Conservation (phyloP, 495 filamentous ascomycete species). For the Chaetomium tenue region DNA sequence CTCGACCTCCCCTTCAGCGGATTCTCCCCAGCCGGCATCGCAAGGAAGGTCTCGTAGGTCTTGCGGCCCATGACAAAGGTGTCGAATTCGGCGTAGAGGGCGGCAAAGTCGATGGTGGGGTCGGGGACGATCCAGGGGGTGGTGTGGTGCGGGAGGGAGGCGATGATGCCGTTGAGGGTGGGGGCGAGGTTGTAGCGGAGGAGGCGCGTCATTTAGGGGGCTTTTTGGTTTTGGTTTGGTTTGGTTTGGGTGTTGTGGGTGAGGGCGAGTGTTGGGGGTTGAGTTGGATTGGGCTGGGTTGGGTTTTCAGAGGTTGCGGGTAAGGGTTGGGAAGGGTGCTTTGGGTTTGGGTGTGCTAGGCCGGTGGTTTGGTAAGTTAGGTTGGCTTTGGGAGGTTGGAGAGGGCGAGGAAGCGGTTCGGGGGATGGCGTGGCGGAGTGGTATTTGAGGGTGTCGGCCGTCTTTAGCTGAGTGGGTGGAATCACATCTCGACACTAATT, state of each 20-base stretch:
- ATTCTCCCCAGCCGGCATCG: slow-evolving; percentile 7
- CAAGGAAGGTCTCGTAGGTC: slow-evolving; percentile 22
- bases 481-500: not conserved
- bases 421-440: not conserved
- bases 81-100: slow-evolving; percentile 19
- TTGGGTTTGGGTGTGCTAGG: too few species aligned
- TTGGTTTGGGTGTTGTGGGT: not conserved
- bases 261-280: not conserved
- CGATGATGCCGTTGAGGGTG: slow-evolving; percentile 27
- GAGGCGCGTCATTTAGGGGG: slow-evolving; percentile 2
- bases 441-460: too few species aligned
- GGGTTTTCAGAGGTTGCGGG: too few species aligned
- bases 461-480: not conserved
- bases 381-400: not conserved
- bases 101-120: slow-evolving; percentile 23
- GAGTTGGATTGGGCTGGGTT: not conserved
- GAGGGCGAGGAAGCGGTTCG: not conserved
- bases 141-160: slow-evolving; percentile 5
- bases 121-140: slow-evolving; percentile 22
- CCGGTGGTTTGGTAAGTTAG: too few species aligned
- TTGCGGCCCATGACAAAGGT: slow-evolving; percentile 24
- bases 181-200: slow-evolving; percentile 26
- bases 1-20: slow-evolving; percentile 4
- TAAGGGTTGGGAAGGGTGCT: too few species aligned
- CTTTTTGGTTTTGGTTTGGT: not conserved